Evolutionary conservation across 176 grass and related monocot species (phyloP), one percentile per base, ranked within the genome.

Genomic region (Oryza meridionalis): DNA sequence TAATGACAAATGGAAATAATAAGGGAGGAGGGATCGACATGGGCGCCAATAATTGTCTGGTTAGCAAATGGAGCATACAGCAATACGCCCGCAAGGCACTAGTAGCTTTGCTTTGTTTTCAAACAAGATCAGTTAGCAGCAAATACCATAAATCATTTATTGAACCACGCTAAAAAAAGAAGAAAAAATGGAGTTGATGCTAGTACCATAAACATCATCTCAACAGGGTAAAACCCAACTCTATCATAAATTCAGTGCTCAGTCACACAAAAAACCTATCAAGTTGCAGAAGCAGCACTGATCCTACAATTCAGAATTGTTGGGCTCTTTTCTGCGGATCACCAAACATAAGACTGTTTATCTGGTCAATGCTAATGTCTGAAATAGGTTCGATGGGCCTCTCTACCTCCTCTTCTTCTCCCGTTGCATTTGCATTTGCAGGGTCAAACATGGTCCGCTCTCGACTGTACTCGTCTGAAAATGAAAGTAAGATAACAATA

Each of bases 341-440:
- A 70, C 72, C 27, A 65, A 81, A 89, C 88, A 89, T 89, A 64
- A 85, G 82, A 47, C 17, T 81, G 77, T 89, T 89, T 25, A 89
- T 81, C 21, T 81, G 77, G 26, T 85, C 71, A 44, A 89, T 66
- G 47, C 77, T 77, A 8, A 89, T 81, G 65, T 89, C 88, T 65
- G 88, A 71, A 65, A 89, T 81, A 4, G 88, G 82, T 65, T 85
- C 82, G 13, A 89, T 89, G 0, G 82, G 82, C 42, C 5, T 85
- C 77, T 85, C 82, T 4, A 46, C 15, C 50, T 55, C 50, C 50
- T 55, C 19, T 7, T 58, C 53, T 58, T 58, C 14, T 5, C 35
- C 35, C 35, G 2, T 58, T 21, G 19, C 53, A 58, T 21, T 21
- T 58, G 53, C 53, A 58, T 58, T 14, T 51, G 9, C 69, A 40